Evolutionary conservation across 345 rosid genomes (phyloP).

Genomic region (Excoecaria cochinchinensis): DNA sequence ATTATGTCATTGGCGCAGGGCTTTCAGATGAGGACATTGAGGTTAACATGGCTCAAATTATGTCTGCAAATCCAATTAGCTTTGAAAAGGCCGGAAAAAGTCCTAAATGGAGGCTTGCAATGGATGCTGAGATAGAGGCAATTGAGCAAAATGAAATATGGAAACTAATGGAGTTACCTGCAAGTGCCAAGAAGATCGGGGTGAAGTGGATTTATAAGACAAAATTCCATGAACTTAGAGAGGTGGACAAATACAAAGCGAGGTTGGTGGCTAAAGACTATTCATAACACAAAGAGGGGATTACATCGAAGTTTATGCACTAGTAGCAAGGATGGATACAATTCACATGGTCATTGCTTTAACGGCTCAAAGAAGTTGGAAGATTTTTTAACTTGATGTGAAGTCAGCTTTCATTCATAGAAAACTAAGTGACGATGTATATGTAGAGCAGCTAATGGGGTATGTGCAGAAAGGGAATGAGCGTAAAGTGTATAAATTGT

Average conservation of each 20-base stretch:
- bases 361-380: too few relatives aligned
- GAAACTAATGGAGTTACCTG: background rate
- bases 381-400: too few relatives aligned
- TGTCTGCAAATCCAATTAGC: background rate
- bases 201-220: conserved; percentile 3
- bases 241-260: conserved; percentile 7
- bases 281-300: background rate
- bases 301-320: background rate
- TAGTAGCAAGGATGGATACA: background rate
- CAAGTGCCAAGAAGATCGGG: background rate
- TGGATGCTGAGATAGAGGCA: conserved; percentile 7
- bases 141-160: background rate
- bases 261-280: background rate
- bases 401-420: background rate
- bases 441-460: background rate
- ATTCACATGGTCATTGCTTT: background rate
- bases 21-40: conserved; percentile 1
- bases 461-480: background rate
- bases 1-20: background rate
- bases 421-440: too few relatives aligned
- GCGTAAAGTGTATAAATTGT: background rate
- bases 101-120: background rate
- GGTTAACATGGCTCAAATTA: background rate
- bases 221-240: background rate
- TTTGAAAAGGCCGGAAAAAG: background rate